These are phyloP conservation scores for Penstemon davidsonii DNA, from an alignment of 257 asterid species.

Conservation along the genomic window DNA sequence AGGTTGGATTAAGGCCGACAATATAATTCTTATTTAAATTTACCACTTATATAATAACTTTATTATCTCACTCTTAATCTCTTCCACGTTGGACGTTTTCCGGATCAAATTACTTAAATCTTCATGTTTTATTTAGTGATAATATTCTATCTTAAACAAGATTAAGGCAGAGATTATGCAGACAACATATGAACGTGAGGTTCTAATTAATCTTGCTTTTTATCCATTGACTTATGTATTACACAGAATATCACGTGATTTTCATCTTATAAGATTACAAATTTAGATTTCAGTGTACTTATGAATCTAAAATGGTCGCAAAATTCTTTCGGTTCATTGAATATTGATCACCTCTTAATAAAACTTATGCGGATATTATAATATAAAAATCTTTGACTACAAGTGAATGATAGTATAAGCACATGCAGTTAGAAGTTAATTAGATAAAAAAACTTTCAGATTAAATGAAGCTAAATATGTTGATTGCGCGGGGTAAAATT, in stretches of 20 bases:
- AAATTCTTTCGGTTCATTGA: constrained; percentile 16
- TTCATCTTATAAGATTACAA: not conserved
- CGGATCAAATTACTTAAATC: too few species aligned
- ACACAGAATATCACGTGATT: constrained; percentile 11
- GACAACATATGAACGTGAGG: constrained; percentile 13
- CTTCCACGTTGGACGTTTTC: too few species aligned
- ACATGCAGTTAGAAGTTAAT: constrained; percentile 17
- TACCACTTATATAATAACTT: not conserved
- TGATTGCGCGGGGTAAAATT: constrained; percentile 9
- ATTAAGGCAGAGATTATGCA: constrained; percentile 11
- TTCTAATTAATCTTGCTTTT: not conserved
- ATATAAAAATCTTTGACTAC: constrained; percentile 4
- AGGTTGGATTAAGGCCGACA: constrained; percentile 39
- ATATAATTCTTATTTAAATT: constrained; percentile 7
- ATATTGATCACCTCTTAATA: not conserved
- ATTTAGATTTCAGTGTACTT: not conserved
- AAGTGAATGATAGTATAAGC: constrained; percentile 11
- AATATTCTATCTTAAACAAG: not conserved
- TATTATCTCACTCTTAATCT: not conserved
- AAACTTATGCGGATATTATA: not conserved
- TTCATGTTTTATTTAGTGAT: not conserved
- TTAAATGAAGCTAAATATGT: constrained; percentile 22
- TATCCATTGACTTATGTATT: not conserved
- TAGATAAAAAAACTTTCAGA: constrained; percentile 3
- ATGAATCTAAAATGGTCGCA: not conserved